Conservation (phyloP, 78 protist genomes). For the Dictyostelium brefeldianum region DNA sequence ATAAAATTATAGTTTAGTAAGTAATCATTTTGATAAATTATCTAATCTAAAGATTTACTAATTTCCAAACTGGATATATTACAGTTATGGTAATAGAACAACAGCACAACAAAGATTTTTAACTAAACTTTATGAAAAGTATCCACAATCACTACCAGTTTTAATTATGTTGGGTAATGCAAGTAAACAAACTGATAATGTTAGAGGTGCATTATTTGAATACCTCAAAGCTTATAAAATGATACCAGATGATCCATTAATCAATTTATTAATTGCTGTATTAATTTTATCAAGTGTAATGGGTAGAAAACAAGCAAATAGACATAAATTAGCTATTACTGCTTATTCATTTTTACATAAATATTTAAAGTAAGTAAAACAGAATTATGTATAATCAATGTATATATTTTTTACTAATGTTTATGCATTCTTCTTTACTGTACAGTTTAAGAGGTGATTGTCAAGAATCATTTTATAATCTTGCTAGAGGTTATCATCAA, state of each 20-base stretch:
- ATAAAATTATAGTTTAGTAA: conserved; percentile 28
- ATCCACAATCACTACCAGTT: conserved; percentile 44
- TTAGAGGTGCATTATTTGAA: conserved; percentile 34
- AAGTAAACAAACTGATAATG: conserved; percentile 8
- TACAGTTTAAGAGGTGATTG: background rate
- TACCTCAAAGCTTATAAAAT: conserved; percentile 33
- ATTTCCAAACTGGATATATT: background rate
- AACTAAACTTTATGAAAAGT: background rate
- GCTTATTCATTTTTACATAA: conserved; percentile 51
- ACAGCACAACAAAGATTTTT: conserved; percentile 25
- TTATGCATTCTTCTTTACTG: no score
- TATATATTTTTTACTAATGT: no score
- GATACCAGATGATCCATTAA: conserved; percentile 37
- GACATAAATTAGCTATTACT: conserved; percentile 30
- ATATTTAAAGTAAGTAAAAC: conserved; percentile 1
- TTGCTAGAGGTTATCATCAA: conserved; percentile 74
- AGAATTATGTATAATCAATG: background rate
- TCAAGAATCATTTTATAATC: conserved; percentile 42
- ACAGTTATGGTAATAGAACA: conserved; percentile 1
- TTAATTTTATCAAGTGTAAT: conserved; percentile 16
- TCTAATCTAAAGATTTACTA: background rate
- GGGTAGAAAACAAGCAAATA: conserved; percentile 45
- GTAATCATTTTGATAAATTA: background rate
- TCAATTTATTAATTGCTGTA: conserved; percentile 30
- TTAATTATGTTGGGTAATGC: conserved; percentile 26